Conservation (phyloP, 169 alveolate genomes). For the Besnoitia besnoiti region DNA sequence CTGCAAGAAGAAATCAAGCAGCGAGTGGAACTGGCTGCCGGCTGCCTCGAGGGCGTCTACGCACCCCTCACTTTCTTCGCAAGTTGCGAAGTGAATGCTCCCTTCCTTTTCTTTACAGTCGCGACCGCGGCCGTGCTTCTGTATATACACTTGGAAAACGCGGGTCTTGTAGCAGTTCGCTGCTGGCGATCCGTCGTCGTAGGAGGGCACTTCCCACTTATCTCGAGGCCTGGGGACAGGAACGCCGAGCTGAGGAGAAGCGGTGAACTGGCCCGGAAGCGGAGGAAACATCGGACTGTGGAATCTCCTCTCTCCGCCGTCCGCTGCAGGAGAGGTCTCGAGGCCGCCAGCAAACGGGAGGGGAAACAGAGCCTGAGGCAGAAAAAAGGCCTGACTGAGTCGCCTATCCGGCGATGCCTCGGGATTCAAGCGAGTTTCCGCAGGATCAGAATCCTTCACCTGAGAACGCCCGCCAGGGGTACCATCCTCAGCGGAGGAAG, state of each 20-base stretch:
- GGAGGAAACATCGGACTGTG: too few relatives aligned
- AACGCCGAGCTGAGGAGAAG: background rate
- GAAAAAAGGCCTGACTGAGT: too few relatives aligned
- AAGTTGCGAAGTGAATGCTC: background rate
- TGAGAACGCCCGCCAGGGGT: too few relatives aligned
- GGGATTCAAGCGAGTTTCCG: too few relatives aligned
- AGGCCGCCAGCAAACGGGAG: too few relatives aligned
- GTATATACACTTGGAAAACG: slow-evolving; percentile 1
- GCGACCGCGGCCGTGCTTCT: background rate
- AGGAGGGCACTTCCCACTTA: background rate
- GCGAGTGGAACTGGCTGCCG: background rate
- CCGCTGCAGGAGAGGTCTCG: too few relatives aligned
- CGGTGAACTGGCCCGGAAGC: too few relatives aligned
- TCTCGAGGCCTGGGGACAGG: background rate
- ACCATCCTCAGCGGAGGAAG: too few relatives aligned
- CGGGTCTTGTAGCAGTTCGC: slow-evolving; percentile 11
- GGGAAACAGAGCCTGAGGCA: too few relatives aligned
- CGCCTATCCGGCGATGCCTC: too few relatives aligned
- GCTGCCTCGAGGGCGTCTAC: background rate
- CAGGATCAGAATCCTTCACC: too few relatives aligned
- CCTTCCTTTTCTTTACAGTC: slow-evolving; percentile 17
- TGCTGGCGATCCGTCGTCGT: slow-evolving; percentile 9
- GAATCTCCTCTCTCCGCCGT: too few relatives aligned
- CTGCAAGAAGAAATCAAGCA: background rate
- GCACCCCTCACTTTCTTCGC: background rate